A percentile compares a stretch with the other conserved stretches of the same genome.
phyloP scores from a whole-genome alignment of 495 filamentous ascomycete genomes.

The Elaphomyces granulatus region DNA sequence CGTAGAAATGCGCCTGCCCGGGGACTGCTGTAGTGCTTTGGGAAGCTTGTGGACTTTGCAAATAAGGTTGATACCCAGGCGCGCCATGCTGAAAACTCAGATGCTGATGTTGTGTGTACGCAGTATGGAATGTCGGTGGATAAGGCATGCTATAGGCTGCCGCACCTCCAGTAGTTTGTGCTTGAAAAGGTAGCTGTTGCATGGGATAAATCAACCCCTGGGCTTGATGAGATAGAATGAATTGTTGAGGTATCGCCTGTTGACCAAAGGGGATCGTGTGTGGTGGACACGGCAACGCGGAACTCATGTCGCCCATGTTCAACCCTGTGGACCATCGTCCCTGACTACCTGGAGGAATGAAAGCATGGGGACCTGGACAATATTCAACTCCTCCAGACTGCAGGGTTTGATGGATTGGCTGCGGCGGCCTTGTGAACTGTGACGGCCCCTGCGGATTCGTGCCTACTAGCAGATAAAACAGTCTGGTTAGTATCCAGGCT shows the following conservation, averaged over 20 bases:
- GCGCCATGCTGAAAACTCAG: conserved; percentile 15
- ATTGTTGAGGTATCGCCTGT: conserved; percentile 20
- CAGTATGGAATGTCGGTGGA: conserved; percentile 15
- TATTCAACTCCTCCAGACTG: conserved; percentile 14
- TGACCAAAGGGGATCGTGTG: conserved; percentile 19
- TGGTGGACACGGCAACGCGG: conserved; percentile 29
- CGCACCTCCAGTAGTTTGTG: conserved; percentile 13
- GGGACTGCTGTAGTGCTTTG: conserved; percentile 8
- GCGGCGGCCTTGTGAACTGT: conserved; percentile 4
- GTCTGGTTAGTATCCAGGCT: conserved; percentile 9
- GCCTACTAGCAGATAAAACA: background rate
- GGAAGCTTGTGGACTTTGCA: conserved; percentile 9
- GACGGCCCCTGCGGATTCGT: background rate
- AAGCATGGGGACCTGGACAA: conserved; percentile 10
- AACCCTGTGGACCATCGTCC: conserved; percentile 19
- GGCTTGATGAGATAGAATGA: conserved; percentile 12
- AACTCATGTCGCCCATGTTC: conserved; percentile 34
- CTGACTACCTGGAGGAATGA: conserved; percentile 14
- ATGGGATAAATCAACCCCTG: conserved; percentile 25
- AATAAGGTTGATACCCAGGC: conserved; percentile 18
- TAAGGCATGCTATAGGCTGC: conserved; percentile 20
- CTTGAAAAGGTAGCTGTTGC: conserved; percentile 22
- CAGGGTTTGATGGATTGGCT: conserved; percentile 10
- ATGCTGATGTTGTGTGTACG: conserved; percentile 18
- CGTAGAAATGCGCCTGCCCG: conserved; percentile 16